Conservation (phyloP, 2,329 filamentous ascomycete species). For the Malbranchea zuffiana region DNA sequence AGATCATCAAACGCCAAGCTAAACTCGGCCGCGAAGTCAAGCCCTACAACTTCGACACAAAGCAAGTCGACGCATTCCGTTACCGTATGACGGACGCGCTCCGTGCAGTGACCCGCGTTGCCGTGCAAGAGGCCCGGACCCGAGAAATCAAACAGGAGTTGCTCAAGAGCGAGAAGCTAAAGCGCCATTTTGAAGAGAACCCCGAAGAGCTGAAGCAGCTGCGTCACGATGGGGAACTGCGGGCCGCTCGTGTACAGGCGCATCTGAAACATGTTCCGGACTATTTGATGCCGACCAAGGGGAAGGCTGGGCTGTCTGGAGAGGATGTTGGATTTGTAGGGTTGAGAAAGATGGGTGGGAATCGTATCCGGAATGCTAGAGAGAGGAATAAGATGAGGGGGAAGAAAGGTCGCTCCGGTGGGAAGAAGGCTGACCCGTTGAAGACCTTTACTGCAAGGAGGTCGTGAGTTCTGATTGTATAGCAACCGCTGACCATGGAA, state of each 20-base stretch:
- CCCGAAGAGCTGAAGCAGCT: slow-evolving; percentile 77
- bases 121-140: slow-evolving; percentile 79
- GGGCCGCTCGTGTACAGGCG: slow-evolving; percentile 70
- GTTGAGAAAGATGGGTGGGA: slow-evolving; percentile 41
- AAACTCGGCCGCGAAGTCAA: slow-evolving; percentile 73
- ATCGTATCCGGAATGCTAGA: slow-evolving; percentile 42
- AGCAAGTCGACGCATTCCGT: slow-evolving; percentile 82
- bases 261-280: slow-evolving; percentile 93
- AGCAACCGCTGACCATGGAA: not conserved
- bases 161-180: slow-evolving; percentile 85
- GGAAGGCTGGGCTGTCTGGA: slow-evolving; percentile 55
- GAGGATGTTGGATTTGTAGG: slow-evolving; percentile 68
- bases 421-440: slow-evolving; percentile 69
- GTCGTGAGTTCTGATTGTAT: not conserved
- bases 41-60: slow-evolving; percentile 90
- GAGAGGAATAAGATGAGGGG: slow-evolving; percentile 35
- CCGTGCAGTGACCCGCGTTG: slow-evolving; percentile 76
- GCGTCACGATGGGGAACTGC: slow-evolving; percentile 78
- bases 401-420: slow-evolving; percentile 40
- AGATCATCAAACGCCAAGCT: slow-evolving; percentile 66
- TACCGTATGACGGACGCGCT: slow-evolving; percentile 92
- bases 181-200: slow-evolving; percentile 94
- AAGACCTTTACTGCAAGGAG: slow-evolving; percentile 65
- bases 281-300: slow-evolving; percentile 73
- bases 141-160: slow-evolving; percentile 82